A percentile compares a stretch with the other conserved stretches of the same genome.
These are phyloP conservation scores for Erythrobasidium yunnanense DNA, from an alignment of 768 basidiomycete genomes.

Conservation along the genomic window DNA sequence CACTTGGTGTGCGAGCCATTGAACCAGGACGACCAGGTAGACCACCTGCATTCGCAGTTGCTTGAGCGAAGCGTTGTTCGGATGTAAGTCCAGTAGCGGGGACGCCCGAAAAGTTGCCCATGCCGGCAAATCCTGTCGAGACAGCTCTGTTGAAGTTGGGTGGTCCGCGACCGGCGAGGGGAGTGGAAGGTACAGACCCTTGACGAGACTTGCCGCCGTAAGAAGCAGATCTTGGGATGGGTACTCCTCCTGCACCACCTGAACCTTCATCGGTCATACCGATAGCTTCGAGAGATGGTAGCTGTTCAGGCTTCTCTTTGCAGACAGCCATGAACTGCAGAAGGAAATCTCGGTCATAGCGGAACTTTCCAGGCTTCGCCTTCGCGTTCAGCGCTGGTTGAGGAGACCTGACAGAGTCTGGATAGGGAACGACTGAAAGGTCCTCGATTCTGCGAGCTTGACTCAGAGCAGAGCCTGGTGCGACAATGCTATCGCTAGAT, in stretches of 20 bases:
- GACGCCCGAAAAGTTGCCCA: slow-evolving; percentile 35
- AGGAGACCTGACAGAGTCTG: slow-evolving; percentile 71
- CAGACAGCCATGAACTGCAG: slow-evolving; percentile 91
- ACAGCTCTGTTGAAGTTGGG: slow-evolving; percentile 31
- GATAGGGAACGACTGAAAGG: slow-evolving; percentile 64
- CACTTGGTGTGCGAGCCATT: slow-evolving; percentile 29
- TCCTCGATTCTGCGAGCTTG: slow-evolving; percentile 79
- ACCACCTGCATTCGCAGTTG: slow-evolving; percentile 28
- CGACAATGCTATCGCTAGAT: slow-evolving; percentile 28
- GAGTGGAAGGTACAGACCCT: slow-evolving; percentile 2
- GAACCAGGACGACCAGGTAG: slow-evolving; percentile 18
- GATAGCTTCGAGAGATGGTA: slow-evolving; percentile 79
- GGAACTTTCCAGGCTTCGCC: slow-evolving; percentile 80
- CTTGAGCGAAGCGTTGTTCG: slow-evolving; percentile 33
- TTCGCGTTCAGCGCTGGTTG: slow-evolving; percentile 70
- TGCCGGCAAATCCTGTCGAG: slow-evolving; percentile 34
- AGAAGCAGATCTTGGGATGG: slow-evolving; percentile 33
- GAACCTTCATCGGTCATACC: slow-evolving; percentile 57
- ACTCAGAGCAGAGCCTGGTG: slow-evolving; percentile 47
- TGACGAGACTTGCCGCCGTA: slow-evolving; percentile 29
- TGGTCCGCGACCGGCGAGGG: slow-evolving; percentile 28
- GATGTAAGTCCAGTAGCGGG: slow-evolving; percentile 13
- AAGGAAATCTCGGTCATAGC: slow-evolving; percentile 95
- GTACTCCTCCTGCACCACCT: slow-evolving; percentile 22
- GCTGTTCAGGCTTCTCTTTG: slow-evolving; percentile 82